Evolutionary conservation across 2,329 filamentous ascomycete genomes (phyloP), one percentile per base, ranked within the genome.

Genomic region (Fusarium sp.): DNA sequence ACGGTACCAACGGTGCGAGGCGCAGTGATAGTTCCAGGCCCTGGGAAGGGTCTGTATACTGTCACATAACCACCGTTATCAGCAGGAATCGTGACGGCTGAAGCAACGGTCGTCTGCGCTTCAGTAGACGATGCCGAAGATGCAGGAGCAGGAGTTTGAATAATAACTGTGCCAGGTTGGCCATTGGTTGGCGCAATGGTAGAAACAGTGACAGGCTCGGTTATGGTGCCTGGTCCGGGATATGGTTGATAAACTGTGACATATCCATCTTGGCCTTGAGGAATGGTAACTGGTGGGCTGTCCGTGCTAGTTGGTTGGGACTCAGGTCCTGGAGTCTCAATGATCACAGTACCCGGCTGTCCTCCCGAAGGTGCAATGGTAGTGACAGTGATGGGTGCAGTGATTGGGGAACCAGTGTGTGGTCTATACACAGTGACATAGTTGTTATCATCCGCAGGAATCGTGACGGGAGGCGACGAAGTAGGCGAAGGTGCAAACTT

Each of bases 401-500:
- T 71, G 38, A 70, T 71, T 2, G 50, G 53, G 25, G 38, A 20
- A 12, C 68, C 68, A 16, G 59, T 52, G 40, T 71, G 68, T 5
- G 59, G 64, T 10, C 68, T 53, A 34, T 66, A 71, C n/a, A 71
- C 52, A 20, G 68, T 71, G 22, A 72, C 51, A 18, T 69, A 71
- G 15, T 47, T 47, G 10, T 45, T 38, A 11, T 55, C 42, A 7
- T 38, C 63, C 16, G 43, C 40, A 11, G 63, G 46, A 8, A 54
- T 55, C 2, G 68, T 71, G 20, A 66, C 47, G 6, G 52, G 63
- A 6, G 51, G 16, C 8, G 43, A 42, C 14, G 40, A 64, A 29
- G 62, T 63, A 8, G 51, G n/a, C 11, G 63, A 25, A 25, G 24
- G 63, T 8, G 49, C 42, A 42, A 68, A 68, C 46, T 69, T 71